A percentile compares a stretch with the other conserved stretches of the same genome.
Conservation (phyloP, 345 rosid genomes). For the Angophora floribunda region DNA sequence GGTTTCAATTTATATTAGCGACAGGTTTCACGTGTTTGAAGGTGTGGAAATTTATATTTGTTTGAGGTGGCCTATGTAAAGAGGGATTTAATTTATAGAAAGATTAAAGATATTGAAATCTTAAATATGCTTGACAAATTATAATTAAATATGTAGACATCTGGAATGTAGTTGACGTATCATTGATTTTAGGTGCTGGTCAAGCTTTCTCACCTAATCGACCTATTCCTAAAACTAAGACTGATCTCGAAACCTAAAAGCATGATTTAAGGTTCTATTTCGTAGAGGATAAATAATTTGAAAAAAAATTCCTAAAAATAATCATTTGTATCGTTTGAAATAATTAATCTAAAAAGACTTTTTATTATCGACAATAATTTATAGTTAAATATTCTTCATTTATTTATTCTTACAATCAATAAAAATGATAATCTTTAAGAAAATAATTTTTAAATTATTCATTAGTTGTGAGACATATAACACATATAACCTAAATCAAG, state of each 20-base stretch:
- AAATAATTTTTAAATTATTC: not conserved
- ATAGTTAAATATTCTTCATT: not conserved
- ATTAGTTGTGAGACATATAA: not conserved
- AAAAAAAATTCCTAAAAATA: not conserved
- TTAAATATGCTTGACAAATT: not conserved
- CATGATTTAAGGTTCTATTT: rapidly evolving
- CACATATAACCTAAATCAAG: too few species aligned
- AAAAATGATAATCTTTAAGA: rapidly evolving
- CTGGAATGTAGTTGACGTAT: not conserved
- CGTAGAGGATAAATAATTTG: rapidly evolving
- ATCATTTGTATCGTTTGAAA: not conserved
- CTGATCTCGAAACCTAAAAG: not conserved
- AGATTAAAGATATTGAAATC: not conserved
- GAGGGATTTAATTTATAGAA: not conserved
- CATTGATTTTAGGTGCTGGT: not conserved
- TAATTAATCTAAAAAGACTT: rapidly evolving
- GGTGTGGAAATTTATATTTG: not conserved
- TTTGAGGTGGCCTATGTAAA: not conserved
- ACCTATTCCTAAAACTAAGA: not conserved
- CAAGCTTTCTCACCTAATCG: not conserved
- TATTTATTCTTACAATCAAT: too few species aligned
- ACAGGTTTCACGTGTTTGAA: not conserved
- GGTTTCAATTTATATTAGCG: not conserved
- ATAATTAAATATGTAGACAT: not conserved
- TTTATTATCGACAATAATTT: rapidly evolving